These are phyloP conservation scores for Protomyces macrosporus DNA, from an alignment of 1,139 yeast species.

Conservation along the genomic window DNA sequence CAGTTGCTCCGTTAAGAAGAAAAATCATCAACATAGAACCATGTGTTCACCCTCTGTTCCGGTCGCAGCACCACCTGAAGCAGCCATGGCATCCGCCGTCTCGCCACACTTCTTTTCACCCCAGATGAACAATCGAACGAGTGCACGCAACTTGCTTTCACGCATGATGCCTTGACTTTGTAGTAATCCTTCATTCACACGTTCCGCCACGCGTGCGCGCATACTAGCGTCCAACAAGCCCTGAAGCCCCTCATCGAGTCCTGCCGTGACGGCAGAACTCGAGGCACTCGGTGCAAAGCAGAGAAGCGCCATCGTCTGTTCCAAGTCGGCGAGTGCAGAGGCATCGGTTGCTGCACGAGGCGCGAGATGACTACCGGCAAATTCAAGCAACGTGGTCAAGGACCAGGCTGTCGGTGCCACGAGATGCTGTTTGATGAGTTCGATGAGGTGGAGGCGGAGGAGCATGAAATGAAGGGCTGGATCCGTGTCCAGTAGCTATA, in stretches of 20 bases:
- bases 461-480: slow-evolving; percentile 40
- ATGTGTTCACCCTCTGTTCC: neutral
- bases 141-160: slow-evolving; percentile 38
- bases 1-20: neutral
- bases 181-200: slow-evolving; percentile 41
- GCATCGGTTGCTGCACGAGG: slow-evolving; percentile 38
- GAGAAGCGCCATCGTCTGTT: slow-evolving; percentile 43
- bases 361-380: slow-evolving; percentile 42
- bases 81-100: neutral
- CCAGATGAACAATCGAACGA: slow-evolving; percentile 32
- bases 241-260: slow-evolving; percentile 35
- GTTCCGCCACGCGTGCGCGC: slow-evolving; percentile 40
- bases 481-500: slow-evolving; percentile 38
- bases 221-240: slow-evolving; percentile 38
- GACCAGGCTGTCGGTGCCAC: slow-evolving; percentile 28
- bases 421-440: slow-evolving; percentile 39
- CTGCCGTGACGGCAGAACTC: neutral
- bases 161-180: slow-evolving; percentile 38
- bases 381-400: slow-evolving; percentile 38
- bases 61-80: neutral
- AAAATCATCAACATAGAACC: neutral
- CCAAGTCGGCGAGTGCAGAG: slow-evolving; percentile 39
- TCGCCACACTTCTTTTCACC: slow-evolving; percentile 19
- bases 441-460: slow-evolving; percentile 42
- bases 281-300: slow-evolving; percentile 40